A percentile compares a stretch with the other conserved stretches of the same genome.
phyloP scores from a whole-genome alignment of 805 yeast species.

The Starmerella geochares region DNA sequence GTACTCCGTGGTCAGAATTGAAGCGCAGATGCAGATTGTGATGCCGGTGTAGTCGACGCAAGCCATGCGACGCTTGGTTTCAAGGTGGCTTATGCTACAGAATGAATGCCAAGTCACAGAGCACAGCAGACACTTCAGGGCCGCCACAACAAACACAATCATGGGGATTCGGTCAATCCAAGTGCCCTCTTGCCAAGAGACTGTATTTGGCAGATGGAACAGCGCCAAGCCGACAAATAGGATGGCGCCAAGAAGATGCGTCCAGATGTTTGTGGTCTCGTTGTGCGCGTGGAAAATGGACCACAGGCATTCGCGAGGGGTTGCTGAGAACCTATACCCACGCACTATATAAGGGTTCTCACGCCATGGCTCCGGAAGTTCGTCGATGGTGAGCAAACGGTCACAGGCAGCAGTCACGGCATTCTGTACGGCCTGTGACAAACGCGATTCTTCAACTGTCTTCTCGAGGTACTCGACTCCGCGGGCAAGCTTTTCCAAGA shows the following conservation, averaged over 20 bases:
- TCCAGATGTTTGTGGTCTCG: slow-evolving; percentile 89
- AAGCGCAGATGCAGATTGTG: slow-evolving; percentile 78
- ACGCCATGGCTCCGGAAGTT: slow-evolving; percentile 85
- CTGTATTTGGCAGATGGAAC: slow-evolving; percentile 54
- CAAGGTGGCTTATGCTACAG: slow-evolving; percentile 57
- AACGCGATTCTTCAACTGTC: slow-evolving; percentile 30
- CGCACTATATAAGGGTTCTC: slow-evolving; percentile 75
- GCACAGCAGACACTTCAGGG: slow-evolving; percentile 64
- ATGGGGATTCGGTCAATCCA: slow-evolving; percentile 44
- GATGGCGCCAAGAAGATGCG: slow-evolving; percentile 66
- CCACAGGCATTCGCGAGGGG: slow-evolving; percentile 48
- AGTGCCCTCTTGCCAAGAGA: slow-evolving; percentile 37
- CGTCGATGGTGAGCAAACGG: slow-evolving; percentile 63
- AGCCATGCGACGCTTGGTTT: slow-evolving; percentile 63
- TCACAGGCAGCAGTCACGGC: slow-evolving; percentile 27
- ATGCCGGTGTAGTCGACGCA: slow-evolving; percentile 95
- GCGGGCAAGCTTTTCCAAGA: slow-evolving; percentile 25
- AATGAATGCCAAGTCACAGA: slow-evolving; percentile 90
- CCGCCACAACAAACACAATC: slow-evolving; percentile 57
- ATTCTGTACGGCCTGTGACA: slow-evolving; percentile 23
- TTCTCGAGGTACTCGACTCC: slow-evolving; percentile 31
- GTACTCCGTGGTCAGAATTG: slow-evolving; percentile 78
- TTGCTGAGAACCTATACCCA: slow-evolving; percentile 75
- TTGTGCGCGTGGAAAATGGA: slow-evolving; percentile 63
- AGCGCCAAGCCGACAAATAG: slow-evolving; percentile 47